Evolutionary conservation across 192 early-diverging fungal genomes (phyloP), one percentile per base, ranked within the genome.

Genomic region (Linnemannia elongata): DNA sequence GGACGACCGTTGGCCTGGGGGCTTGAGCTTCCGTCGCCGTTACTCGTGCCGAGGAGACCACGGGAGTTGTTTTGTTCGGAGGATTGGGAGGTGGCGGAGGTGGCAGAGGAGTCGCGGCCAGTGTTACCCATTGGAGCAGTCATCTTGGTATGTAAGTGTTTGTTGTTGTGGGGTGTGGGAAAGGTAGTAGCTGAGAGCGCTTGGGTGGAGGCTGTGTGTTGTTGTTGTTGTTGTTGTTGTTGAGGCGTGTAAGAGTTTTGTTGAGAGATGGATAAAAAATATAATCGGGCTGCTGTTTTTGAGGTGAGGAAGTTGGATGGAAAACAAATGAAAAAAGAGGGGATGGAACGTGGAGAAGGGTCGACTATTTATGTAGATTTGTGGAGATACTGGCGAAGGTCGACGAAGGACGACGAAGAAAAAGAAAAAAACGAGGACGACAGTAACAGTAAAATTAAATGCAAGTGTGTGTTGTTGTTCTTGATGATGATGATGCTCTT

Each of bases 161-260:
- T 66, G 30, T 33, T 66, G 60, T 35, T 66, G 30, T 63, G 27
- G 60, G 30, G 60, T 27, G 60, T 10, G 55, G 6, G n/a, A 57
- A 24, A 57, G 55, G 27, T 33, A 3, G 12, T 66, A 66, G 60
- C 30, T 66, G 60, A 66, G 60, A 15, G 60, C 60, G 60, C 60
- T 66, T 66, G 30, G 60, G 15, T 66, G 60, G 60, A 66, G 60
- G 60, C 60, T 66, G 60, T 66, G 45, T 73, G 38, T 44, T 27
- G 71, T 42, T 38, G 41, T 72, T 72, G 71, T 42, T 38, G 41
- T 72, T 72, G 71, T 45, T 41, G 41, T n/a, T 72, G 70, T 41
- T 39, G 42, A 2, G 6, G n/a, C 3, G 5, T 30, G 42, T 27
- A 2, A 74, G 39, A 15, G 7, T 22, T 7, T 49, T 63, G 57